Evolutionary conservation across 345 rosid species (phyloP).

Genomic region (Ceriops zippeliana): DNA sequence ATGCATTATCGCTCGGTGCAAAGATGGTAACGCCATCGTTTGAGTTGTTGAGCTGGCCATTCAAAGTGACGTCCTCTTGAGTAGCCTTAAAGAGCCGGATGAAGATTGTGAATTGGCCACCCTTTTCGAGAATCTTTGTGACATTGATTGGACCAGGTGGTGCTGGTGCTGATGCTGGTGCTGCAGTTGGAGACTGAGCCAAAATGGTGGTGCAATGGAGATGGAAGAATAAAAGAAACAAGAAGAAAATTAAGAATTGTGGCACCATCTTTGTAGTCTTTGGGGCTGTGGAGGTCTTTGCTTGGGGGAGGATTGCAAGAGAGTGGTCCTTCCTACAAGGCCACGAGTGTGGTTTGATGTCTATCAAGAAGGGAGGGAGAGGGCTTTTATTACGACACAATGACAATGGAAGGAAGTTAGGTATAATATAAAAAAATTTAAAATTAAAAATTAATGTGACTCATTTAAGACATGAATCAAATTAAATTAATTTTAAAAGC

Average conservation of each 20-base stretch:
- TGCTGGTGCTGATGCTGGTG: slow-evolving; percentile 20
- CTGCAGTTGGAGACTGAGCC: slow-evolving; percentile 32
- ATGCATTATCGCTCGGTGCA: slow-evolving; percentile 36
- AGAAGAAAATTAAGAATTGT: background rate
- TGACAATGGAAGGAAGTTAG: slow-evolving; percentile 20
- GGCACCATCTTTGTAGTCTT: slow-evolving; percentile 7
- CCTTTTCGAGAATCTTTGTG: slow-evolving; percentile 37
- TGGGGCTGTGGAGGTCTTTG: background rate
- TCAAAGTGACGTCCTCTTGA: slow-evolving; percentile 25
- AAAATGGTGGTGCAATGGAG: slow-evolving; percentile 17
- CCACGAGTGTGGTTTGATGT: slow-evolving; percentile 11
- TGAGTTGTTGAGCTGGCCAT: slow-evolving; percentile 38
- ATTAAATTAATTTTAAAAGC: background rate
- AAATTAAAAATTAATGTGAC: slow-evolving; percentile 1
- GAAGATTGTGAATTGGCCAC: slow-evolving; percentile 32
- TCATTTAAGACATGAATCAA: no score
- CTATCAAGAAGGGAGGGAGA: background rate
- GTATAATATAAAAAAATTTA: slow-evolving; percentile 10
- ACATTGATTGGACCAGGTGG: slow-evolving; percentile 31
- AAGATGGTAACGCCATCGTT: slow-evolving; percentile 39
- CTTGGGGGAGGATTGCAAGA: slow-evolving; percentile 2
- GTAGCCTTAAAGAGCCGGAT: slow-evolving; percentile 35
- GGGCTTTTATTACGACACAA: slow-evolving; percentile 12
- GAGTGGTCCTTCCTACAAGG: background rate
- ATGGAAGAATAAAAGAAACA: slow-evolving; percentile 16